Conservation (phyloP, 345 rosid species). For the Salix viminalis region DNA sequence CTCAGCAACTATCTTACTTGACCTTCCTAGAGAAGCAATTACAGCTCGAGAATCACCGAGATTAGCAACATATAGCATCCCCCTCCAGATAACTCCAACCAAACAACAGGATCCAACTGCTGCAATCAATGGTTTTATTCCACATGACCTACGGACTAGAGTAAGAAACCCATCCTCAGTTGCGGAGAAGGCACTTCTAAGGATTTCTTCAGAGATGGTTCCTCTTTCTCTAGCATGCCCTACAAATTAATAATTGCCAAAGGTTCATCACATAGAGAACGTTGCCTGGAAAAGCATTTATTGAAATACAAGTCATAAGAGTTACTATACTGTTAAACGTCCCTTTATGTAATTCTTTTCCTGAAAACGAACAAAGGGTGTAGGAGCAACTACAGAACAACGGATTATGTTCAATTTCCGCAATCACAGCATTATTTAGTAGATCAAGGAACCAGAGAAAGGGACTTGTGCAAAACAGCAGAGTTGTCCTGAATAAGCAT, state of each 20-base stretch:
- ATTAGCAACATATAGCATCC: constrained; percentile 77
- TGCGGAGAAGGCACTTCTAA: constrained; percentile 61
- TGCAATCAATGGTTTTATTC: constrained; percentile 72
- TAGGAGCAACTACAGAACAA: not conserved
- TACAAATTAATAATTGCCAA: constrained; percentile 25
- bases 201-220: constrained; percentile 60
- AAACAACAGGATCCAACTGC: constrained; percentile 92
- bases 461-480: not conserved
- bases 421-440: not conserved
- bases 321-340: not conserved
- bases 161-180: constrained; percentile 93
- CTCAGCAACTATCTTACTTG: constrained; percentile 74
- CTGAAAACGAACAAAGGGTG: not conserved
- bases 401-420: not conserved
- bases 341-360: not conserved
- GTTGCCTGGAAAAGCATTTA: not conserved
- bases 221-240: constrained; percentile 60
- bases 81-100: constrained; percentile 81
- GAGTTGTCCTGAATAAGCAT: not conserved
- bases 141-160: constrained; percentile 64
- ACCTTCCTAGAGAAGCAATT: constrained; percentile 51
- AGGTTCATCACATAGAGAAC: constrained; percentile 1
- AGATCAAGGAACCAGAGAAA: not conserved
- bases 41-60: constrained; percentile 97
- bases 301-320: not conserved